These are phyloP conservation scores for Warburgia ugandensis DNA, from an alignment of 164 flowering plant genomes.

Conservation along the genomic window DNA sequence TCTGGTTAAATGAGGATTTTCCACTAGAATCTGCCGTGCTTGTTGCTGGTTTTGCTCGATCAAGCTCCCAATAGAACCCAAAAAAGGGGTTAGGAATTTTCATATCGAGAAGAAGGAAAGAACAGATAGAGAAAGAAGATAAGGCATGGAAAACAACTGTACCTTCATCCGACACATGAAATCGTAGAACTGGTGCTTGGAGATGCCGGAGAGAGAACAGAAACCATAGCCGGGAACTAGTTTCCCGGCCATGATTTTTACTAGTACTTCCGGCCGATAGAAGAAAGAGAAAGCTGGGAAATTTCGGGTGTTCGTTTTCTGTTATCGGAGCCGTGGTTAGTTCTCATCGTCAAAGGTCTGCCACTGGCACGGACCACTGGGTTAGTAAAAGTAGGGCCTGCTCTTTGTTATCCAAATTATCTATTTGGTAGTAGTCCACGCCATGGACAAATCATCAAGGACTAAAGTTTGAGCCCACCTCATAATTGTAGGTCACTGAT, in stretches of 20 bases:
- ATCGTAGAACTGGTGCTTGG: slow-evolving; percentile 78
- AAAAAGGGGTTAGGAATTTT: neutral
- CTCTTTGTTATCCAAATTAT: too few relatives aligned
- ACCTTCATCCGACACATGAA: slow-evolving; percentile 89
- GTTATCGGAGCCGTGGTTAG: too few relatives aligned
- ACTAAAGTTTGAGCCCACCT: too few relatives aligned
- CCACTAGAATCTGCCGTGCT: slow-evolving; percentile 77
- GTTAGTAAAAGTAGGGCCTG: too few relatives aligned
- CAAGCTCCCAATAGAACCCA: slow-evolving; percentile 20
- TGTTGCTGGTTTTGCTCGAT: slow-evolving; percentile 93
- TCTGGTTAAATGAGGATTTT: slow-evolving; percentile 73
- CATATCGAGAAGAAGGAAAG: neutral
- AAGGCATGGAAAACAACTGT: neutral
- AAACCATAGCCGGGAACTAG: slow-evolving; percentile 47
- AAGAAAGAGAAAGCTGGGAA: neutral
- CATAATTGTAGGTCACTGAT: too few relatives aligned
- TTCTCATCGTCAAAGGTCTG: too few relatives aligned
- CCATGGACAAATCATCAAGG: too few relatives aligned
- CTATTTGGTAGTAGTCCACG: too few relatives aligned
- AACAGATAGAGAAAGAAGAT: neutral
- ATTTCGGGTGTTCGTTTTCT: neutral
- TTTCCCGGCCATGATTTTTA: slow-evolving; percentile 49
- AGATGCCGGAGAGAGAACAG: slow-evolving; percentile 67
- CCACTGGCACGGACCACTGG: too few relatives aligned
- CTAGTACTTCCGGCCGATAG: neutral